Base-by-base conservation (phyloP, 2,329 filamentous ascomycete genomes). In the Ophidiomyces ophidiicola region DNA sequence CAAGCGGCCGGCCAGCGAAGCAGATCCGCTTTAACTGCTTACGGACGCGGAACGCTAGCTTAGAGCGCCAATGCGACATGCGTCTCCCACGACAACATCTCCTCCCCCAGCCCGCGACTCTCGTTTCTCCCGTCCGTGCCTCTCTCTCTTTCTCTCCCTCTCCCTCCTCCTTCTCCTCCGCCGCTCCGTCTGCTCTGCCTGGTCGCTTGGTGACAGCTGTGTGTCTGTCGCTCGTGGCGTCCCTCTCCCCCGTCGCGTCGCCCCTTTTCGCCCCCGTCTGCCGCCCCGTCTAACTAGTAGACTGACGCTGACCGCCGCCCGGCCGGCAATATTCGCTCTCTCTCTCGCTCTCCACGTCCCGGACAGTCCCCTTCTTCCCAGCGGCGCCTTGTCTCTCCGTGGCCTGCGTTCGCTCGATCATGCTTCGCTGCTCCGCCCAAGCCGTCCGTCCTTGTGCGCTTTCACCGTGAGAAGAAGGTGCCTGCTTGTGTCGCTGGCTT, bases 371-470 rank as follows among this genome's bases (percentile, higher is more conserved):
- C 21, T 32, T 24, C 31, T 34, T 42, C 38, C 12, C 18, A 34
- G n/a, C n/a, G n/a, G n/a, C n/a, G n/a, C n/a, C n/a, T n/a, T n/a
- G n/a, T n/a, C 36, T 28, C 26, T 31, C 39, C 29, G 26, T 33
- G 14, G 34, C 36, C 31, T 41, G 30, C 25, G 25, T 32, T n/a
- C 29, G 41, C n/a, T 43, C 41, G 43, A 46, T 42, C 40, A 46
- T 46, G 46, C 44, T 42, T 25, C 31, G 37, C 42, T 44, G 42
- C 38, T 41, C 41, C 32, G 34, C 31, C 29, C 39, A 30, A 41
- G 30, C 8, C 37, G 4, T 14, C 31, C 8, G 30, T 28, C 14
- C 21, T 41, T 19, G 32, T 21, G 28, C 32, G 25, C 14, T 36
- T 41, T 25, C 34, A 20, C 26, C 28, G n/a, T 19, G 39, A 35